Evolutionary conservation across 345 rosid species (phyloP).

Genomic region (Odontarrhena argentea): DNA sequence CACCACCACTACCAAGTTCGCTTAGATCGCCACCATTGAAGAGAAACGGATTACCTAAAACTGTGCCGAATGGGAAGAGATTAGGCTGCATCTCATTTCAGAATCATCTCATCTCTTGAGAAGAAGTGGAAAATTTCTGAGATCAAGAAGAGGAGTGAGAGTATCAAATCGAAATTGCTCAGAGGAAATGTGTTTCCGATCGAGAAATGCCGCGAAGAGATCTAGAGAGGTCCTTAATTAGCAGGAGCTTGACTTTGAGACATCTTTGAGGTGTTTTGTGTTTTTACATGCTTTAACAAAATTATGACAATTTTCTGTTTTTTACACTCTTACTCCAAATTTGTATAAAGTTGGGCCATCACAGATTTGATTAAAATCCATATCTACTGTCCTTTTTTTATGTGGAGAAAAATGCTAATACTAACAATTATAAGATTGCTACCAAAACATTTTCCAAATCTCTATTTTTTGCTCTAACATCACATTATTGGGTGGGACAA

Average conservation of each 20-base stretch:
- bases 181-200: background rate
- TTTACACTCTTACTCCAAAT: no score
- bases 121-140: slow-evolving; percentile 24
- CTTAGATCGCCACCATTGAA: slow-evolving; percentile 53
- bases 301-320: no score
- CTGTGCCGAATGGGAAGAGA: slow-evolving; percentile 63
- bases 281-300: no score
- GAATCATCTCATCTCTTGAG: background rate
- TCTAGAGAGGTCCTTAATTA: background rate
- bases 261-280: no score
- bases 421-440: no score
- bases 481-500: no score
- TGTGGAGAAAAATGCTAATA: no score
- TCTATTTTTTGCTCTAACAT: no score
- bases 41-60: slow-evolving; percentile 62
- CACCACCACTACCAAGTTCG: slow-evolving; percentile 50
- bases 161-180: background rate
- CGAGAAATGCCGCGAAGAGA: background rate
- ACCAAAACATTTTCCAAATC: no score
- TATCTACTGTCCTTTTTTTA: no score
- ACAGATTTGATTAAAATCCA: no score
- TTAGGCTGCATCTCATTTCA: slow-evolving; percentile 78
- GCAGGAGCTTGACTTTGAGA: background rate
- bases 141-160: slow-evolving; percentile 34
- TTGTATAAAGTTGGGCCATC: no score